Percentiles rank a stretch among this genome's conserved stretches.
Evolutionary conservation across 2,329 filamentous ascomycete genomes (phyloP).

Genomic region (Chlorencoelia australis): DNA sequence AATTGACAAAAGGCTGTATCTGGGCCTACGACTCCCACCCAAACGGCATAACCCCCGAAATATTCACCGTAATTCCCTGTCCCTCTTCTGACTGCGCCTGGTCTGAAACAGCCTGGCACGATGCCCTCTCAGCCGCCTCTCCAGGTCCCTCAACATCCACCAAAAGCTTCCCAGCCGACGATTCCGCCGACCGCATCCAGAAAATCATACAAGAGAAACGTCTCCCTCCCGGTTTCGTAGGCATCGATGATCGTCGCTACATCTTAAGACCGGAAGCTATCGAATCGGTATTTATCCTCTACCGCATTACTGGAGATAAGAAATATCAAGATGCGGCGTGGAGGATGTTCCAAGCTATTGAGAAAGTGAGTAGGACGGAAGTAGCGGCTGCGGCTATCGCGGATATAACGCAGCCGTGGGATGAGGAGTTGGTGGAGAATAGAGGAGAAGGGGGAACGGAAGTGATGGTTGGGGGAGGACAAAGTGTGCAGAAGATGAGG

Average conservation of each 20-base stretch:
- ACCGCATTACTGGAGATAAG: conserved; percentile 22
- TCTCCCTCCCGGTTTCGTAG: conserved; percentile 18
- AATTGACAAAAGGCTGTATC: conserved; percentile 52
- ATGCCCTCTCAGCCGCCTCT: conserved; percentile 10
- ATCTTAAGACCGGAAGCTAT: conserved; percentile 47
- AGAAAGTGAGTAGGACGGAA: conserved; percentile 32
- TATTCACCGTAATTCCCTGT: conserved; percentile 31
- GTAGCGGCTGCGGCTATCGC: conserved; percentile 34
- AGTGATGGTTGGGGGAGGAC: too few relatives aligned
- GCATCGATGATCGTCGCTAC: conserved; percentile 18
- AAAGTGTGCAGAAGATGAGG: neutral
- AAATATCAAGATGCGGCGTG: conserved; percentile 35
- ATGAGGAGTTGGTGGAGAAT: conserved; percentile 44
- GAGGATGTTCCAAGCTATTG: conserved; percentile 39
- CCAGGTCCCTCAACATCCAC: neutral
- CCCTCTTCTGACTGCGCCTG: conserved; percentile 17
- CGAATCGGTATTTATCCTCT: conserved; percentile 56
- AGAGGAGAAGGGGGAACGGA: neutral
- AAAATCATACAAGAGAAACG: conserved; percentile 9
- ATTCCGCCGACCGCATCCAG: conserved; percentile 9
- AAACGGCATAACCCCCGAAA: conserved; percentile 54
- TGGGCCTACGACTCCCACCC: conserved; percentile 50
- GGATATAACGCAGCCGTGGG: conserved; percentile 28
- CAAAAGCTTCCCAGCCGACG: too few relatives aligned
- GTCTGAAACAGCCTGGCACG: conserved; percentile 42